phyloP scores from a whole-genome alignment of 2,329 filamentous ascomycete genomes.

The Plenodomus lindquistii region DNA sequence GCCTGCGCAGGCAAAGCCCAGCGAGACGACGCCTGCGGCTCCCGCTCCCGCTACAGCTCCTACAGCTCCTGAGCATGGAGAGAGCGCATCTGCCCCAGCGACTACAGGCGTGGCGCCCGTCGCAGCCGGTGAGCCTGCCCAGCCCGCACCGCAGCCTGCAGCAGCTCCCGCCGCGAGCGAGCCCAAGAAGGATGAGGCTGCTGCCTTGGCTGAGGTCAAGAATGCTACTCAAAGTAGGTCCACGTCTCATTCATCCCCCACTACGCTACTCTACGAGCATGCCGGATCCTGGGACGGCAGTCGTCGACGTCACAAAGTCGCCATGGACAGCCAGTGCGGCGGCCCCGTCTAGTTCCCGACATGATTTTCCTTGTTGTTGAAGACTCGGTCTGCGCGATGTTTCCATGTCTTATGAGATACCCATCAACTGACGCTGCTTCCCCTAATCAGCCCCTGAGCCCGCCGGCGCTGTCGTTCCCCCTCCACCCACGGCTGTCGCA shows the following conservation, averaged over 20 bases:
- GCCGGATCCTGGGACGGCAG: conserved; percentile 20
- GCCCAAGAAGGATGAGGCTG: conserved; percentile 32
- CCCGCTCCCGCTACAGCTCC: conserved; percentile 36
- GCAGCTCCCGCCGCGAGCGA: conserved; percentile 26
- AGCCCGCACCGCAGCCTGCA: conserved; percentile 16
- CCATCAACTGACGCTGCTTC: conserved; percentile 27
- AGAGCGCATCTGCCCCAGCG: conserved; percentile 13
- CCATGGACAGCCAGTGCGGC: conserved; percentile 13
- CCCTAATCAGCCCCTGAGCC: conserved; percentile 36
- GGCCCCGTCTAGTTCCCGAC: conserved; percentile 9
- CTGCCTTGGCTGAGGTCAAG: conserved; percentile 37
- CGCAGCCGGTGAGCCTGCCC: conserved; percentile 6
- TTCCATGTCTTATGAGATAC: conserved; percentile 15
- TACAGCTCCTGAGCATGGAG: conserved; percentile 20
- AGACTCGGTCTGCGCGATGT: not conserved
- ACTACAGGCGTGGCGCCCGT: conserved; percentile 2
- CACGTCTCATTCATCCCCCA: conserved; percentile 14
- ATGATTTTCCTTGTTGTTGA: not conserved
- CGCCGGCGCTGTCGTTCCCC: conserved; percentile 33
- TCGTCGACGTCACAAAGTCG: conserved; percentile 26
- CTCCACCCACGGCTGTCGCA: conserved; percentile 31
- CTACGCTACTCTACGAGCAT: conserved; percentile 7
- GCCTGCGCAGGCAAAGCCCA: conserved; percentile 32
- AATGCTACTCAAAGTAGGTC: conserved; percentile 42
- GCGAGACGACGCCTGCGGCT: conserved; percentile 39